These are phyloP conservation scores for Corrigiola litoralis DNA, from an alignment of 179 eudicot species.

Conservation along the genomic window DNA sequence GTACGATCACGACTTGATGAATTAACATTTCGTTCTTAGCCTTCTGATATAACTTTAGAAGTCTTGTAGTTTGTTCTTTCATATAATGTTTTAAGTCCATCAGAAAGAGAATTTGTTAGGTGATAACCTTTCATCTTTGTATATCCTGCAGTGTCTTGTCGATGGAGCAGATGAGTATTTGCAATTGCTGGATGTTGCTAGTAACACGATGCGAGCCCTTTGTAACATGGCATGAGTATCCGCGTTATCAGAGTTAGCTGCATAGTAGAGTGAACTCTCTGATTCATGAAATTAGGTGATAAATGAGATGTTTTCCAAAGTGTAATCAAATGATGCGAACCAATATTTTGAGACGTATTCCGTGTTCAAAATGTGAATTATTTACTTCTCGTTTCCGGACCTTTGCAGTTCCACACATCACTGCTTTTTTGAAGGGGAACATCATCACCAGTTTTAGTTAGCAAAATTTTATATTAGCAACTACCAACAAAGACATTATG, in stretches of 20 bases:
- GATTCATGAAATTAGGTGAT: background rate
- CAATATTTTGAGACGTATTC: too few species aligned
- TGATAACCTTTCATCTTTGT: background rate
- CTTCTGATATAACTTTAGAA: too few species aligned
- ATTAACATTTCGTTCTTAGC: too few species aligned
- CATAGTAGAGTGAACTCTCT: background rate
- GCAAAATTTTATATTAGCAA: too few species aligned
- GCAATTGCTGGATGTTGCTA: conserved; percentile 79
- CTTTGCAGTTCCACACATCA: too few species aligned
- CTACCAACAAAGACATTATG: too few species aligned
- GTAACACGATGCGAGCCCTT: conserved; percentile 62
- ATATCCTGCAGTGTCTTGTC: conserved; percentile 59
- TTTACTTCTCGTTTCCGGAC: too few species aligned
- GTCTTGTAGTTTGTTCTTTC: background rate
- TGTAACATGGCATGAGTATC: conserved; percentile 58
- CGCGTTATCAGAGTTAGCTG: conserved; percentile 33
- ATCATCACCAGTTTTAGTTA: too few species aligned
- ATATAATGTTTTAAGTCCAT: background rate
- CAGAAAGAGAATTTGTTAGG: background rate
- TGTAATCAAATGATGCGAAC: too few species aligned
- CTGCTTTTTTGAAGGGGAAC: too few species aligned
- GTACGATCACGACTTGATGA: background rate
- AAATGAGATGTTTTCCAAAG: background rate
- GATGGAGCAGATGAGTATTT: conserved; percentile 97
- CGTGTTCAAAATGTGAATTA: too few species aligned